Evolutionary conservation across 1,284 basidiomycete genomes (phyloP), one percentile per base, ranked within the genome.

Genomic region (Apiotrichum montevideense): DNA sequence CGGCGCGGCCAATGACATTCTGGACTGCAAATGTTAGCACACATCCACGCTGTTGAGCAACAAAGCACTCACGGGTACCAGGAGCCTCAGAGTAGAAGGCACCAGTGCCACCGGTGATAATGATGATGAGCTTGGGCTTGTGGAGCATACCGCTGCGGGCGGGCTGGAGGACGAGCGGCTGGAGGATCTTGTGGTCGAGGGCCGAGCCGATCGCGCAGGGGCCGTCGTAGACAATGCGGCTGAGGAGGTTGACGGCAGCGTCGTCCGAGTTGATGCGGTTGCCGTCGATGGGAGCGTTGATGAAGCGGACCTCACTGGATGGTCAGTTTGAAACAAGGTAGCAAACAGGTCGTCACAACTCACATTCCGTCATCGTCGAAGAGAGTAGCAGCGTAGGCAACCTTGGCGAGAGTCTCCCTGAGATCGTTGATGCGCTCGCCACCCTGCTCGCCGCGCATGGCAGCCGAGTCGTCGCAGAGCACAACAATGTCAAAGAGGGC

Each of bases 61-160:
- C 32, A n/a, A 5, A 8, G 6, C 9, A 49, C 52, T 35, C 21
- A 58, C 56, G 53, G 1, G 57, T 52, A 15, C 46, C 50, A 34
- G 57, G 54, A 14, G 58, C 45, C 54, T 59, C 58, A 11, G 51
- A 50, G 35, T 48, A 50, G 5, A 21, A 42, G 13, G 35, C 52
- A 35, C 54, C 55, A 2, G 54, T 51, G 51, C 59, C 59, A 57
- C 74, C 77, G 5, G 77, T 77, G 61, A 78, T 72, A 44, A 63
- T 56, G 53, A 80, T 74, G 58, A 79, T 64, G 33, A 79, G 61
- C 11, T 78, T 63, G 7, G 78, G 79, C 68, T 80, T 80, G 56
- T 74, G 68, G 7, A 80, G 66, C 32, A 59, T 50, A 45, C 64
- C 61, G 13, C 57, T 39, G 15, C 72, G 66, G 13, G 74, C 76